Evolutionary conservation across 2,329 filamentous ascomycete species (phyloP), one percentile per base, ranked within the genome.

Genomic region (Paecilomyces dactylethromorphus): DNA sequence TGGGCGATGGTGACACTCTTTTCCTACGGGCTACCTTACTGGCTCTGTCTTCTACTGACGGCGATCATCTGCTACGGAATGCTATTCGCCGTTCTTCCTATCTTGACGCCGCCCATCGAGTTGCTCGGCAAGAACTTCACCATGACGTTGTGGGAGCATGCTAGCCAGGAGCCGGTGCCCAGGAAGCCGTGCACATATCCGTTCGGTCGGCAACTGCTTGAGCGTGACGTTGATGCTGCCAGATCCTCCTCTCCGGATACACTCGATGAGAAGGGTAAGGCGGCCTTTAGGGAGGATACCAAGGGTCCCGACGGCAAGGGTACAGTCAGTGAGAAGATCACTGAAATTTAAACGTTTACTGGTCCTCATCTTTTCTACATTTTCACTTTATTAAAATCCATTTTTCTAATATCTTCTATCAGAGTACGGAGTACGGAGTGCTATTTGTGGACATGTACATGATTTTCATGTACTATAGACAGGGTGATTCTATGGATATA

Each of bases 81-180:
- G 6, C 35, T 66, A 4, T 63, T 64, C 15, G 31, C 59, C 15
- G 55, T 51, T n/a, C 54, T 68, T 10, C 63, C 64, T 4, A 15
- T 69, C 13, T 29, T 69, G 8, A 69, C 68, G 1, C 63, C 66
- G 0, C 57, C 63, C 1, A 59, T 66, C 2, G 65, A 68, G 53
- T 56, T 62, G 29, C 53, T 64, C 4, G 62, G 60, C 53, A 64
- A 64, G 50, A 60, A 57, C 11, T 59, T 62, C 31, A 63, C 60
- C 2, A 21, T 54, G 55, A 53, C 56, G 13, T 33, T 64, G 3
- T 64, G 62, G 62, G 56, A 62, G 7, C 52, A 57, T 22, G 62
- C 61, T 5, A 62, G 61, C 15, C 29, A 50, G 11, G 59, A 62
- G n/a, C 61, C 61, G 10, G 39, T 57, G 10, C 51, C 54, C n/a